phyloP scores from a whole-genome alignment of 202 grass and related monocot species.

The Panicum hallii region DNA sequence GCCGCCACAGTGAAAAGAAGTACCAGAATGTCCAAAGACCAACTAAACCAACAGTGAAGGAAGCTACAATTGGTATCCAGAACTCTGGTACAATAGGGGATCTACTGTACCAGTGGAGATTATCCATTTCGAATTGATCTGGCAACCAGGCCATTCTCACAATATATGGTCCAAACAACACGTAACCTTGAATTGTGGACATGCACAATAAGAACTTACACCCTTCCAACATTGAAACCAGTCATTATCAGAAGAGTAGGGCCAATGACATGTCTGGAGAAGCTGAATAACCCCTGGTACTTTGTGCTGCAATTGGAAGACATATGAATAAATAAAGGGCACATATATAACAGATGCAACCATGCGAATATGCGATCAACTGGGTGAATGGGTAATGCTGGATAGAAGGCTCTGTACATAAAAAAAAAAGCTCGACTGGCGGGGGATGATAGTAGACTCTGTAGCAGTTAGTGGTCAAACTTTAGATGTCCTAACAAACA shows the following conservation, averaged over 20 bases:
- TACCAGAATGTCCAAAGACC: slow-evolving; percentile 57
- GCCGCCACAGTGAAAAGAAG: slow-evolving; percentile 55
- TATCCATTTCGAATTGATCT: slow-evolving; percentile 40
- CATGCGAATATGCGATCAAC: background rate
- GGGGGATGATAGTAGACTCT: background rate
- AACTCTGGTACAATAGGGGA: slow-evolving; percentile 46
- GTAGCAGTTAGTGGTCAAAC: background rate
- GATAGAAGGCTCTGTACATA: background rate
- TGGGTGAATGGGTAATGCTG: background rate
- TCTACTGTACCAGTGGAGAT: slow-evolving; percentile 30
- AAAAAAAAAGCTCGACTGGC: too few relatives aligned
- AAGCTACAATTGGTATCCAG: slow-evolving; percentile 55
- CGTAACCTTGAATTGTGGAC: background rate
- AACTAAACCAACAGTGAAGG: slow-evolving; percentile 35
- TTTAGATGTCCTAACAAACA: background rate
- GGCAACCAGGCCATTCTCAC: slow-evolving; percentile 41
- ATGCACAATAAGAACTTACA: slow-evolving; percentile 34
- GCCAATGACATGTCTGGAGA: slow-evolving; percentile 13
- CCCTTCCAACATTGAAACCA: background rate
- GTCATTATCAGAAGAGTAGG: slow-evolving; percentile 18
- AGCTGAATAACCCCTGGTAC: background rate
- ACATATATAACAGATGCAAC: background rate
- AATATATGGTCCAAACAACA: background rate
- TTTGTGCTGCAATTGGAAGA: slow-evolving; percentile 27
- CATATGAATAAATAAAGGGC: slow-evolving; percentile 11